phyloP scores from a whole-genome alignment of 78 protist genomes.

The Dictyostelium purpureum region DNA sequence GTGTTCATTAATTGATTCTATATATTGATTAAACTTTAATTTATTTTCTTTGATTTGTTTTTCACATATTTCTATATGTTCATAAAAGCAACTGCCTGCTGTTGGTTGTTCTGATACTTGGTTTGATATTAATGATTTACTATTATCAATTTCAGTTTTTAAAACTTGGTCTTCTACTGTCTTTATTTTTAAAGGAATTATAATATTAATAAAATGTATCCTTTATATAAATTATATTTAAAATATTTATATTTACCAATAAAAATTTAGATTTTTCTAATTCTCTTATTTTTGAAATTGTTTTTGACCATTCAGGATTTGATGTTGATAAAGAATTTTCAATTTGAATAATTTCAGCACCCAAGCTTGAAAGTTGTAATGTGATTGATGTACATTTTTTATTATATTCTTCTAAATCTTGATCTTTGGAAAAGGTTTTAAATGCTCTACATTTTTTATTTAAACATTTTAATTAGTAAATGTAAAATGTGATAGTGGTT shows the following conservation, averaged over 20 bases:
- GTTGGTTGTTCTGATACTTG: background rate
- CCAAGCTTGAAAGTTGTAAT: constrained; percentile 6
- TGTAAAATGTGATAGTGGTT: background rate
- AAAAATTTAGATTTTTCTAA: constrained; percentile 46
- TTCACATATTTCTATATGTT: constrained; percentile 54
- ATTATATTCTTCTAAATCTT: constrained; percentile 34
- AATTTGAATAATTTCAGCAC: constrained; percentile 50
- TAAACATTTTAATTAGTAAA: too few relatives aligned
- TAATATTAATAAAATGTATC: background rate
- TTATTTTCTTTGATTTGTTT: background rate
- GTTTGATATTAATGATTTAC: constrained; percentile 11
- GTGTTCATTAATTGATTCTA: constrained; percentile 20
- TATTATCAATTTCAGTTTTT: constrained; percentile 38
- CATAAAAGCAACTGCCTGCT: constrained; percentile 36
- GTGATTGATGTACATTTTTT: constrained; percentile 28
- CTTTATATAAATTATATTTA: background rate
- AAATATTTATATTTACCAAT: constrained; percentile 1
- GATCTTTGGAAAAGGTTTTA: constrained; percentile 17
- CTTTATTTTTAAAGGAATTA: background rate
- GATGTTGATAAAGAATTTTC: background rate
- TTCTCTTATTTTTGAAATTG: constrained; percentile 29
- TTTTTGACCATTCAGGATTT: constrained; percentile 14
- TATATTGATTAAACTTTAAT: background rate
- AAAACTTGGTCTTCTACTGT: constrained; percentile 60
- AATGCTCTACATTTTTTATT: background rate